A percentile compares a stretch with the other conserved stretches of the same genome.
Evolutionary conservation across 768 basidiomycete species (phyloP).

Genomic region (Tylopilus vinaceipallidus): DNA sequence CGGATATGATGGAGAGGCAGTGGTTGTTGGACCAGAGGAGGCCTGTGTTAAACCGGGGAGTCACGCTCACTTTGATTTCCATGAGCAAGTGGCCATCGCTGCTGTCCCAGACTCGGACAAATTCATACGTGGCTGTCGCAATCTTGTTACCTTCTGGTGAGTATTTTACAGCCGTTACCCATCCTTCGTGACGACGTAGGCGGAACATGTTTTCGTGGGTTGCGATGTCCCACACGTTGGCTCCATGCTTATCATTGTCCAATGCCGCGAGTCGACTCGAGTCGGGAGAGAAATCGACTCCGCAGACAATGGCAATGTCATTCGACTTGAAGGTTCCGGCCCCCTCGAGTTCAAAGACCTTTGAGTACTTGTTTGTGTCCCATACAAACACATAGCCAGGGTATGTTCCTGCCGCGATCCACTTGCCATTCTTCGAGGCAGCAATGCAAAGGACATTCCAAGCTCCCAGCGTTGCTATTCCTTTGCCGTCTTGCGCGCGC

Average conservation of each 20-base stretch:
- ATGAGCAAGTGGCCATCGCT: background rate
- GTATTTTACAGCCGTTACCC: background rate
- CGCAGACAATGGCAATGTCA: background rate
- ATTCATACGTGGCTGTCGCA: background rate
- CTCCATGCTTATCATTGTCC: background rate
- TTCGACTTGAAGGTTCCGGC: too few species aligned
- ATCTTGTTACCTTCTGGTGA: background rate
- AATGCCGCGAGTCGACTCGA: background rate
- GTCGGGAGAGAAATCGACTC: background rate
- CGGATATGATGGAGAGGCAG: background rate
- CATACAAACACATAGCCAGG: background rate
- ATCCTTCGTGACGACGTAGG: background rate
- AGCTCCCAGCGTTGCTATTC: background rate
- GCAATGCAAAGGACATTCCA: background rate
- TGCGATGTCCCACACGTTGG: background rate
- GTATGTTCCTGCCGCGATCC: background rate
- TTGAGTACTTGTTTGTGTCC: background rate
- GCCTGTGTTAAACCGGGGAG: background rate
- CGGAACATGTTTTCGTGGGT: background rate
- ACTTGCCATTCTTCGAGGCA: too few species aligned
- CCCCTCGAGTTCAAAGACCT: background rate
- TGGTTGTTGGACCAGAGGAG: background rate
- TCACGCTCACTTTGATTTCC: background rate
- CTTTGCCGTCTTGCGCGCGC: background rate
- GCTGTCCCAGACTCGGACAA: too few species aligned